Evolutionary conservation across 192 early-diverging fungal species (phyloP), one percentile per base, ranked within the genome.

Genomic region (Podila clonocystis): DNA sequence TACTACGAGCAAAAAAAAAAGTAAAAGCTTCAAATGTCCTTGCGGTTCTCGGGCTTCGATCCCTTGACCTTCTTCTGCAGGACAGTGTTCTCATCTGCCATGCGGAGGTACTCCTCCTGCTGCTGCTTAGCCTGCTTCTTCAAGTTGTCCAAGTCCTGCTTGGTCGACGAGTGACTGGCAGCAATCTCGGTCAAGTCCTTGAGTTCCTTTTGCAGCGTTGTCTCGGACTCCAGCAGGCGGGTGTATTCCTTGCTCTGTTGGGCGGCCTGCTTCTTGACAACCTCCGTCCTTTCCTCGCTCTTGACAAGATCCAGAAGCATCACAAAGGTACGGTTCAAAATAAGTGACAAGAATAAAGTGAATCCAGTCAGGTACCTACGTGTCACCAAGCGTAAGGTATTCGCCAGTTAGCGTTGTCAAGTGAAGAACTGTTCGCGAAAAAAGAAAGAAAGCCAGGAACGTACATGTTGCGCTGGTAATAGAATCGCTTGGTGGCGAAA

Each of bases 281-380:
- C 58, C 31, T 84, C 85, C 50, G 82, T 72, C 75, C 82, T 82
- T 41, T 90, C 89, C 68, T 90, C 89, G 33, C 75, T 74, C 64
- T 82, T 79, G 50, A 88, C 73, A 62, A 90, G 50, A 28, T 87
- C 82, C 57, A 87, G 55, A 11, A 90, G 75, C 68, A 87, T 72
- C 6, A 80, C 70, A 57, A 84, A 85, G n/a, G 89, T 90, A 48
- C 89, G 85, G 63, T 87, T 88, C 29, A 90, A 69, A 31, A 90
- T 90, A 84, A 89, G 63, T 2, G 87, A 88, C 36, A 89, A 62
- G 57, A 89, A 83, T 41, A 89, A 52, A 4, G 87, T 87, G 62
- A 86, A 89, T 28, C 88, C 88, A 29, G 88, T 89, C 63, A 89
- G 65, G 41, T 89, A 89, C 85, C 88, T 89, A n/a, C n/a, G n/a